A percentile compares a stretch with the other conserved stretches of the same genome.
Evolutionary conservation across 208 protist species (phyloP).

Genomic region (Leishmania major): DNA sequence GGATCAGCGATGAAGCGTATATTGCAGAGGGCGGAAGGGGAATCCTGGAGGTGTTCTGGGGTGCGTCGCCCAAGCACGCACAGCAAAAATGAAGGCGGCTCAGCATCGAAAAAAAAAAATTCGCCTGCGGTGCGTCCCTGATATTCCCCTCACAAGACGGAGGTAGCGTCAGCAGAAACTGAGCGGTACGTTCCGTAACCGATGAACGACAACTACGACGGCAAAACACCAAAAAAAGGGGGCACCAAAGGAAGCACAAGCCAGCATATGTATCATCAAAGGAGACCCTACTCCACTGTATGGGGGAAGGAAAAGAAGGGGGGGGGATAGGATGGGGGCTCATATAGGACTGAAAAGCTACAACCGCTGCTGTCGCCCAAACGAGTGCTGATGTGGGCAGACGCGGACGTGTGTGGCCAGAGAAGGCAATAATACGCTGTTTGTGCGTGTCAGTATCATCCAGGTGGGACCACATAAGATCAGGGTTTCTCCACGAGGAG

Average conservation of each 20-base stretch:
- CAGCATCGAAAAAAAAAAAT: neutral
- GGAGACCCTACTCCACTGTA: neutral
- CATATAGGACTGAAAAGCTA: neutral
- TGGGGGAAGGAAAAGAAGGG: neutral
- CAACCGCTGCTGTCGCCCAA: neutral
- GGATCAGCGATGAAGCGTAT: neutral
- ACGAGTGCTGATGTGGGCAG: neutral
- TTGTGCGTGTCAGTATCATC: conserved; percentile 3
- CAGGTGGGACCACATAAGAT: conserved; percentile 8
- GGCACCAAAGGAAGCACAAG: neutral
- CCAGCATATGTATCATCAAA: neutral
- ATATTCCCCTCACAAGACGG: neutral
- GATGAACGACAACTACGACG: neutral
- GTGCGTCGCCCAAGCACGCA: neutral
- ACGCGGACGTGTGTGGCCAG: neutral
- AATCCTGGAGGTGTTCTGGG: neutral
- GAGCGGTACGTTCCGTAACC: neutral
- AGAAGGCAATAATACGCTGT: conserved; percentile 7
- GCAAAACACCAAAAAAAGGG: neutral
- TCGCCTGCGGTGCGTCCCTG: neutral
- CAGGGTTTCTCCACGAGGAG: conserved; percentile 12
- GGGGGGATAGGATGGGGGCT: too few relatives aligned
- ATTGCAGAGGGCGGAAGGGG: neutral
- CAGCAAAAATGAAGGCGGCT: neutral
- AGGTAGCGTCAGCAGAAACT: neutral